Evolutionary conservation across 345 rosid genomes (phyloP), one percentile per base, ranked within the genome.

Genomic region (Acer yangbiense): DNA sequence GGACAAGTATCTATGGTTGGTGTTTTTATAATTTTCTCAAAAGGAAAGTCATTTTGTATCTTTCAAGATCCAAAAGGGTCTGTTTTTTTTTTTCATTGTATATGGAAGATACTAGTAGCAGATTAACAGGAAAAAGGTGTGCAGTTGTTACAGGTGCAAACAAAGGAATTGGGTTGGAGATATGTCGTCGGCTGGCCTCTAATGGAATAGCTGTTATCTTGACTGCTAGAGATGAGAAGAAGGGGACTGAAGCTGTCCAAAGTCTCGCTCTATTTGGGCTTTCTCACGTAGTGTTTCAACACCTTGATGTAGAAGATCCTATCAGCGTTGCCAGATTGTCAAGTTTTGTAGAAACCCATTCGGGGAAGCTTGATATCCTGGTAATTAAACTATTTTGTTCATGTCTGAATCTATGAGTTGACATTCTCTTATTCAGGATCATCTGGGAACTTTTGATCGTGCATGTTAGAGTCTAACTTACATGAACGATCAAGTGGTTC

Each of bases 101-200:
- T 27, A 70, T 70, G 74, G 74, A 70, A 2, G 44, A 71, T 52
- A 52, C 23, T 20, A 54, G 39, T 27, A 17, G 13, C 25, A 27
- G 61, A 9, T 39, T n/a, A 9, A 27, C 23, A 3, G 63, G 21
- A 52, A 71, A 52, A 52, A 54, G 25, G 43, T 39, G 43, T 25
- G 72, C 58, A 0, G 72, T 41, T 12, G 76, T 63, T 27, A 55
- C 73, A 0, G 50, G 77, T 21, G 80, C 75, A 25, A 77, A 71
- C n/a, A 64, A 52, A 54, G 80, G 76, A 29, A 77, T 62, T 20
- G 75, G 76, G 62, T 68, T 71, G 55, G 80, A 77, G 50, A 61
- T 72, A 65, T 66, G 77, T 21, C 32, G 35, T 20, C 77, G 57
- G 64, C 18, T 72, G 6, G 73, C 77, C 14, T 78, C 62, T 29